Percentiles rank a stretch among this genome's conserved stretches.
Conservation (phyloP, 306 rosid species). For the Acacia acuminata region DNA sequence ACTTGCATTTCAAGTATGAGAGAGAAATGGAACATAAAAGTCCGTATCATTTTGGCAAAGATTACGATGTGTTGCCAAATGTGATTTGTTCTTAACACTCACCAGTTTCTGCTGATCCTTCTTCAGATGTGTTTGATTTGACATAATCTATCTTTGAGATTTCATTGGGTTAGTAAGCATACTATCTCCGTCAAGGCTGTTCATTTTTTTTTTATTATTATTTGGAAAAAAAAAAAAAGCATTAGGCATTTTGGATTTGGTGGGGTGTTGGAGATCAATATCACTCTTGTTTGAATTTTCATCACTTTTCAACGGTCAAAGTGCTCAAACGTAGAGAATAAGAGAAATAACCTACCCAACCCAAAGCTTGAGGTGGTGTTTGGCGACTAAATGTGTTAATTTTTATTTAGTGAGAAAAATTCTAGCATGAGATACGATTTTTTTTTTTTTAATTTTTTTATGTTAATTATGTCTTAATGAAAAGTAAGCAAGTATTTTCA, state of each 20-base stretch:
- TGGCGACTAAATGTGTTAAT: background rate
- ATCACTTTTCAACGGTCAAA: background rate
- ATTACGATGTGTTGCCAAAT: conserved; percentile 8
- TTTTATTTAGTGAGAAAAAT: background rate
- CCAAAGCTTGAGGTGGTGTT: background rate
- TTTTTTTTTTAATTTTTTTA: background rate
- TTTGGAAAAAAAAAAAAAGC: background rate
- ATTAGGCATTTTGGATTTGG: background rate
- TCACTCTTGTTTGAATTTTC: background rate
- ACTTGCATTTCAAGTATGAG: background rate
- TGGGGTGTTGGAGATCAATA: background rate
- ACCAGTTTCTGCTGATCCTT: background rate
- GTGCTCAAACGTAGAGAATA: background rate
- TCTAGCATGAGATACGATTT: background rate
- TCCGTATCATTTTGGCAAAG: background rate
- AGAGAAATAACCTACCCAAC: background rate
- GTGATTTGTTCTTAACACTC: background rate
- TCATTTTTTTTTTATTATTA: background rate
- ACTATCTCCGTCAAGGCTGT: background rate
- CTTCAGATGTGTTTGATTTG: background rate
- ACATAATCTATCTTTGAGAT: background rate
- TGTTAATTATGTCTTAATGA: background rate
- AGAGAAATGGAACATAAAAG: too few species aligned
- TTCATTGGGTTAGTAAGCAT: background rate
- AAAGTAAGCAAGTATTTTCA: background rate